Percentiles rank a stretch among this genome's conserved stretches.
phyloP scores from a whole-genome alignment of 2,329 filamentous ascomycete genomes.

The Fusarium piperis region DNA sequence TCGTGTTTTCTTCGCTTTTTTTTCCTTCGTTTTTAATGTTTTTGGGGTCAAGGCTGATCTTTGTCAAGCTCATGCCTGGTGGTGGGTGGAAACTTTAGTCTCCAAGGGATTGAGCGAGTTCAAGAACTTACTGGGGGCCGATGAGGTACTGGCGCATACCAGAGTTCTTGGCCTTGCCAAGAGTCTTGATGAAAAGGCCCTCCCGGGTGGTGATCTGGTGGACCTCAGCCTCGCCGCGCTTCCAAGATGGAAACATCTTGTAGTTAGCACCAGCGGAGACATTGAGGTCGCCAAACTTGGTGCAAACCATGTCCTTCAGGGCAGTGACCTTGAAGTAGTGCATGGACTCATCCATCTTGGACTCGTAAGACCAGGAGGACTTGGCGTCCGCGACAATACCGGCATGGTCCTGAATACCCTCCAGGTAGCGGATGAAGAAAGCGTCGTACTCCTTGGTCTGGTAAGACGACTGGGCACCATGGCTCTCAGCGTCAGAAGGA shows the following conservation, averaged over 20 bases:
- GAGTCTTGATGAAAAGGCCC: conserved; percentile 19
- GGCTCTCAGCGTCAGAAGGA: background rate
- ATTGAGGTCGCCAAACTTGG: background rate
- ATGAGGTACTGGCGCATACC: conserved; percentile 35
- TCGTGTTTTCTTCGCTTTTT: background rate
- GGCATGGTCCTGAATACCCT: conserved; percentile 5
- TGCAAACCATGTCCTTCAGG: conserved; percentile 20
- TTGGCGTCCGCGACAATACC: conserved; percentile 7
- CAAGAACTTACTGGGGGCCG: conserved; percentile 2
- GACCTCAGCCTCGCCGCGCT: conserved; percentile 26
- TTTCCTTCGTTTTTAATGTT: background rate
- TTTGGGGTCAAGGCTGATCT: background rate
- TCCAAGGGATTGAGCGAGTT: background rate
- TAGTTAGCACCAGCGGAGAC: conserved; percentile 1
- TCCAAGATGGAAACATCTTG: conserved; percentile 39
- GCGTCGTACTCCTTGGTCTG: conserved; percentile 20
- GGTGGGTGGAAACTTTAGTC: background rate
- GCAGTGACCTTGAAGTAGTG: conserved; percentile 32
- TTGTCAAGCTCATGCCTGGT: background rate
- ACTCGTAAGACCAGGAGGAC: conserved; percentile 14
- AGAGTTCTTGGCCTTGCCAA: conserved; percentile 29
- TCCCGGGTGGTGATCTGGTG: conserved; percentile 14
- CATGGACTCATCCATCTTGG: conserved; percentile 9
- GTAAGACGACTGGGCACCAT: conserved; percentile 10
- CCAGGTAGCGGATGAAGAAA: conserved; percentile 23